Percentiles rank a stretch among this genome's conserved stretches.
Conservation (phyloP, 495 filamentous ascomycete species). For the Cetradonia linearis region DNA sequence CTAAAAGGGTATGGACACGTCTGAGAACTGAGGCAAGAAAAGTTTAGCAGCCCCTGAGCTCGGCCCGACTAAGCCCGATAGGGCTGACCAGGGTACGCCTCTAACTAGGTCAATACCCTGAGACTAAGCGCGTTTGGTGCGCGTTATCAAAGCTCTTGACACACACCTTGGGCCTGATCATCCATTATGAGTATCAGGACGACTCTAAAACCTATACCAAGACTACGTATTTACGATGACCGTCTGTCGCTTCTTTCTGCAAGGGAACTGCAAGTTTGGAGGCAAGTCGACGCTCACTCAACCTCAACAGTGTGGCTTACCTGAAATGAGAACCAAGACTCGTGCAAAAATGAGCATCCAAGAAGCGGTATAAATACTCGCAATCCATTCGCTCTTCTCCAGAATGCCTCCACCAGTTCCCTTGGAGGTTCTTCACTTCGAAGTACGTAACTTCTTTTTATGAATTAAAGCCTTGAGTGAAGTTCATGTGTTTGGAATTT, state of each 20-base stretch:
- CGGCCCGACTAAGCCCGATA: no score
- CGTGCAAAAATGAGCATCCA: slow-evolving; percentile 48
- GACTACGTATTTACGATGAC: slow-evolving; percentile 32
- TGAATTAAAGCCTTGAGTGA: background rate
- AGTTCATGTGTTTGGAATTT: background rate
- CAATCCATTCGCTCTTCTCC: slow-evolving; percentile 23
- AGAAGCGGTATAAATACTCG: slow-evolving; percentile 19
- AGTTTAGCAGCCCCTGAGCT: no score
- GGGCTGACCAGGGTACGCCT: no score
- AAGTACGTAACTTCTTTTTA: slow-evolving; percentile 24
- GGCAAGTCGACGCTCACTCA: slow-evolving; percentile 28
- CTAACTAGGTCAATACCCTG: background rate
- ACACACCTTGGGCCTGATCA: background rate
- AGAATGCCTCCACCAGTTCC: slow-evolving; percentile 18
- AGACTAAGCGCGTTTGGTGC: background rate
- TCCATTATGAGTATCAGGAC: background rate
- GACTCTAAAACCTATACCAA: background rate
- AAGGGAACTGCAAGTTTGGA: slow-evolving; percentile 65
- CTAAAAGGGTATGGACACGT: no score
- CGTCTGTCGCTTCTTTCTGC: slow-evolving; percentile 62
- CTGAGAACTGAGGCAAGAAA: no score
- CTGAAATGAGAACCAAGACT: slow-evolving; percentile 32
- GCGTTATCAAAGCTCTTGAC: background rate
- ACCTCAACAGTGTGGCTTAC: background rate
- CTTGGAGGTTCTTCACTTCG: slow-evolving; percentile 30